These are phyloP conservation scores for Baudoinia panamericana DNA, from an alignment of 495 filamentous ascomycete species.

Conservation along the genomic window DNA sequence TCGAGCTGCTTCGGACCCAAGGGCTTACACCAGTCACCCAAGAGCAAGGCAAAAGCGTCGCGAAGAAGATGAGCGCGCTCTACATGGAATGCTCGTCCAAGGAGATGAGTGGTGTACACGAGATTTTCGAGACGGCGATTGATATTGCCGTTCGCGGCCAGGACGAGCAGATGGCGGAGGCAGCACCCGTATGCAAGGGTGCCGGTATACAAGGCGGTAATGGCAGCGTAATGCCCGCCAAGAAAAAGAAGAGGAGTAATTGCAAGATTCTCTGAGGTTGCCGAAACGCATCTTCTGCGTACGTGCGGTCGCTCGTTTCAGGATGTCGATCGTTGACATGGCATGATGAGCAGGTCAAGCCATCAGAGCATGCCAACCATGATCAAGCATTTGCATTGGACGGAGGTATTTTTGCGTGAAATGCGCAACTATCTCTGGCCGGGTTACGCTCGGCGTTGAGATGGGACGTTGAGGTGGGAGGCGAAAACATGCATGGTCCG, in stretches of 20 bases:
- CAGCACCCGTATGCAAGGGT: conserved; percentile 11
- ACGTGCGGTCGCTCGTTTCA: not conserved
- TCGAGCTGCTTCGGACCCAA: conserved; percentile 96
- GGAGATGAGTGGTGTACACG: conserved; percentile 88
- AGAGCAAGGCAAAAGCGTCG: conserved; percentile 77
- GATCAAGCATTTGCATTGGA: conserved; percentile 8
- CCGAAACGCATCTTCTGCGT: conserved; percentile 23
- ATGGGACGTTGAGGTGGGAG: not conserved
- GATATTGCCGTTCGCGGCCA: conserved; percentile 57
- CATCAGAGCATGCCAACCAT: conserved; percentile 8
- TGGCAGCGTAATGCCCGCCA: conserved; percentile 13
- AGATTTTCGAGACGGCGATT: conserved; percentile 84
- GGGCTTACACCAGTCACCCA: conserved; percentile 86
- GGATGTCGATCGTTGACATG: conserved; percentile 1
- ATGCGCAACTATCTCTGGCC: conserved; percentile 12
- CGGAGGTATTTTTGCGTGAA: conserved; percentile 10
- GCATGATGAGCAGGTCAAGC: conserved; percentile 7
- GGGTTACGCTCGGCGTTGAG: conserved; percentile 3
- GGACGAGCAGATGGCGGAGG: conserved; percentile 44
- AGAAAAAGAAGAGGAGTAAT: conserved; percentile 54
- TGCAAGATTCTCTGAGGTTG: conserved; percentile 52
- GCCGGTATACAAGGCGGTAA: conserved; percentile 1
- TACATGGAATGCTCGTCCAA: conserved; percentile 98
- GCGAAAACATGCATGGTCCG: not conserved
- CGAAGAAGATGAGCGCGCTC: conserved; percentile 77